These are phyloP conservation scores for Senna tora DNA, from an alignment of 306 rosid genomes.

Conservation along the genomic window DNA sequence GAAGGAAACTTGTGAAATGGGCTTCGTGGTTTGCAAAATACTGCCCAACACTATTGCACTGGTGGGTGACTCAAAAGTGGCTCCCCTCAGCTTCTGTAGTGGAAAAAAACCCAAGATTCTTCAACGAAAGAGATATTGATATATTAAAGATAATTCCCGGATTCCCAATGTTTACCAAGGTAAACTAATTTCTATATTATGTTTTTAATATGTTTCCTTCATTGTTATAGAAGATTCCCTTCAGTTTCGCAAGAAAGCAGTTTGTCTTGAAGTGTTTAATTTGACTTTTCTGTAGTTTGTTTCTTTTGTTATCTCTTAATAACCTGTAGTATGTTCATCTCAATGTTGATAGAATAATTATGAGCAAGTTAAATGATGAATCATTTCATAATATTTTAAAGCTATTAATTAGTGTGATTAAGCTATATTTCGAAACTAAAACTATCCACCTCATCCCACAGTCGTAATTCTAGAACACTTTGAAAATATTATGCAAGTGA, in stretches of 20 bases:
- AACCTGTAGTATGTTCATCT: not conserved
- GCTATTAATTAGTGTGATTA: not conserved
- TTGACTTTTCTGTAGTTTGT: not conserved
- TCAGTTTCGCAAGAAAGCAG: not conserved
- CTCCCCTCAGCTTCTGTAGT: constrained; percentile 88
- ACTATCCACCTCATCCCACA: not conserved
- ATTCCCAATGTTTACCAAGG: constrained; percentile 93
- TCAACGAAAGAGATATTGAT: constrained; percentile 80
- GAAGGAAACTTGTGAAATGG: constrained; percentile 57
- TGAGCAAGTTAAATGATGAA: not conserved
- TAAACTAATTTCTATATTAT: constrained; percentile 27
- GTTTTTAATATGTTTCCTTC: not conserved
- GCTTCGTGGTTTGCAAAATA: constrained; percentile 64
- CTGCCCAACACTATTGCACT: constrained; percentile 64
- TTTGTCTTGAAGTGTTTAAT: not conserved
- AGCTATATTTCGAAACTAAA: too few relatives aligned
- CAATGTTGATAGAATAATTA: not conserved
- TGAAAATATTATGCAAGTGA: too few relatives aligned
- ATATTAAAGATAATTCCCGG: constrained; percentile 69
- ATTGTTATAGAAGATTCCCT: not conserved
- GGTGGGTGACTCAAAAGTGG: constrained; percentile 93
- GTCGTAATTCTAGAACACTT: too few relatives aligned
- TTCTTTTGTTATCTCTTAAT: not conserved
- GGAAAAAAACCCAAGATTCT: constrained; percentile 71
- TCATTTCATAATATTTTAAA: not conserved